Conservation (phyloP, 2,329 filamentous ascomycete species). For the Pestalotiopsis sp. region DNA sequence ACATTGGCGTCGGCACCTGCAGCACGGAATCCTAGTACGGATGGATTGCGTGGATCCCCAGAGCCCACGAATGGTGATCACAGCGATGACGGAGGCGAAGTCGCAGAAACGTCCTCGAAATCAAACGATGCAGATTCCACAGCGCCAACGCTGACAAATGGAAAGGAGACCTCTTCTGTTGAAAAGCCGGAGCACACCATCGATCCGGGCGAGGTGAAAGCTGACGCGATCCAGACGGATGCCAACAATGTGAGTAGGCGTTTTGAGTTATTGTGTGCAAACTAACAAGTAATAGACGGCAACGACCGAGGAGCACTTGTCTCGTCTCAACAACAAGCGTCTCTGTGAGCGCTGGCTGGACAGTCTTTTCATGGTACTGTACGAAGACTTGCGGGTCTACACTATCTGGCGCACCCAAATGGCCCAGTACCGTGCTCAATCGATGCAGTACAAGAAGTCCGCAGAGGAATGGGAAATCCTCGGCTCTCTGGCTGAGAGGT, state of each 20-base stretch:
- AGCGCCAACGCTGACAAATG: conserved; percentile 39
- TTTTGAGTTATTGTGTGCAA: background rate
- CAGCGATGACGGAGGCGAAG: conserved; percentile 30
- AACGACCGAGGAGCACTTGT: conserved; percentile 72
- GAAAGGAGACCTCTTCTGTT: conserved; percentile 45
- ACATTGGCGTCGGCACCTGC: conserved; percentile 44
- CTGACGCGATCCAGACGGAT: conserved; percentile 48
- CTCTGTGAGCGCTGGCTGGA: conserved; percentile 98
- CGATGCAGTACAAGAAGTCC: conserved; percentile 94
- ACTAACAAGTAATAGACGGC: conserved; percentile 48
- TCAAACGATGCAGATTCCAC: conserved; percentile 34
- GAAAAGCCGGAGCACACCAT: conserved; percentile 82
- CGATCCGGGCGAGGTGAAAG: conserved; percentile 76
- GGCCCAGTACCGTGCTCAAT: conserved; percentile 90
- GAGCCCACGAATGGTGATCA: conserved; percentile 53
- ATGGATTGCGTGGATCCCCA: conserved; percentile 74
- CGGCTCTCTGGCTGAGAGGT: conserved; percentile 85
- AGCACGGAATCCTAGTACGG: conserved; percentile 75
- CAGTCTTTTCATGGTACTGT: conserved; percentile 98
- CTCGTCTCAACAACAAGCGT: conserved; percentile 94
- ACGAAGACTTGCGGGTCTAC: conserved; percentile 96
- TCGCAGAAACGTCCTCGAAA: conserved; percentile 27
- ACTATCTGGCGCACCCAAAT: conserved; percentile 99
- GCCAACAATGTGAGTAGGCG: conserved; percentile 21
- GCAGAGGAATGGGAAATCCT: conserved; percentile 98